These are phyloP conservation scores for Adenanthera pavonina DNA, from an alignment of 306 rosid species.

Conservation along the genomic window DNA sequence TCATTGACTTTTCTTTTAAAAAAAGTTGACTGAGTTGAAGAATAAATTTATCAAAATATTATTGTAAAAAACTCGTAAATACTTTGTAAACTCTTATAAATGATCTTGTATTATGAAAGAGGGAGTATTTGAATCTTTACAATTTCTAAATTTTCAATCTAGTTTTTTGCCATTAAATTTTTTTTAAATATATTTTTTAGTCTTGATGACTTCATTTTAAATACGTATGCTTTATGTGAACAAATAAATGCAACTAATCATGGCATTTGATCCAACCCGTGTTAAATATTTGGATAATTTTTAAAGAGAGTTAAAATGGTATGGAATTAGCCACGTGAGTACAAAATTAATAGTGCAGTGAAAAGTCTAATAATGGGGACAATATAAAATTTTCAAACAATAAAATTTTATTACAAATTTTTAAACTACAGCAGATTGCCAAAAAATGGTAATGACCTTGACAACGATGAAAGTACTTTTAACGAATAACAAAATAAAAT, in stretches of 20 bases:
- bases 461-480: constrained; percentile 12
- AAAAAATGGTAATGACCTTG: not conserved
- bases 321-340: not conserved
- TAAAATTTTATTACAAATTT: not conserved
- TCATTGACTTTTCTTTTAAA: no score
- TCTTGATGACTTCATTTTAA: not conserved
- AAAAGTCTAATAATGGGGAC: not conserved
- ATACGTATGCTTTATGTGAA: not conserved
- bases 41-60: no score
- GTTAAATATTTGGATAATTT: no score
- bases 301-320: not conserved
- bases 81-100: no score
- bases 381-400: not conserved
- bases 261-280: not conserved
- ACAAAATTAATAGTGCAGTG: not conserved
- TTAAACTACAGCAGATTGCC: not conserved
- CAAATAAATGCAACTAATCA: not conserved
- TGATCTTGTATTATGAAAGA: no score
- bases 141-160: not conserved
- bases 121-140: not conserved
- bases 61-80: no score
- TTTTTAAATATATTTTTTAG: not conserved
- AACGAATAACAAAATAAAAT: constrained; percentile 32
- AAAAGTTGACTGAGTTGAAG: no score
- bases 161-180: not conserved